Percentiles rank a stretch among this genome's conserved stretches.
Conservation (phyloP, 2,329 filamentous ascomycete species). For the Stachybotrys echinatus region DNA sequence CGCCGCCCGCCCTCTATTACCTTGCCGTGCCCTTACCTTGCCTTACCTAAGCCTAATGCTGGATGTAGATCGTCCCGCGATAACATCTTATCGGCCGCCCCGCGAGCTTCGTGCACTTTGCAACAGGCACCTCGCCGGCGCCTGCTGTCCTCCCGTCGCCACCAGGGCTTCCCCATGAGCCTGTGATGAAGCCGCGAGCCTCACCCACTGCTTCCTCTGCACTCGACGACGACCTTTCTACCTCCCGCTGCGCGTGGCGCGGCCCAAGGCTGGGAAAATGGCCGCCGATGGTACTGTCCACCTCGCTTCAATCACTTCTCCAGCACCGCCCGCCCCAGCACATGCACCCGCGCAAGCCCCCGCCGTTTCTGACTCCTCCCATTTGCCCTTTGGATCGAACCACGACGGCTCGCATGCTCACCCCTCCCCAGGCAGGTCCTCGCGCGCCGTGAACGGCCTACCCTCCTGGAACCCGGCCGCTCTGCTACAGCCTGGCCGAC, state of each 20-base stretch:
- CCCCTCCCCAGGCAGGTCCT: conserved; percentile 17
- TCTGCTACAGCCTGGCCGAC: conserved; percentile 32
- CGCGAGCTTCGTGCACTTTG: background rate
- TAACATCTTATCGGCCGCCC: background rate
- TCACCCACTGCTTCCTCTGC: background rate
- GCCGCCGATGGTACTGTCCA: background rate
- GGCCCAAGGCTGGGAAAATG: background rate
- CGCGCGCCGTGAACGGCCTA: conserved; percentile 18
- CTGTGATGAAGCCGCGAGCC: background rate
- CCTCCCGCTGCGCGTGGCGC: background rate
- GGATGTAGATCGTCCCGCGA: background rate
- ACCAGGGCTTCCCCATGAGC: background rate
- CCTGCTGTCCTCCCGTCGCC: no score
- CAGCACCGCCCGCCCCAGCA: background rate
- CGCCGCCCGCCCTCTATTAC: no score
- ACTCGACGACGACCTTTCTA: background rate
- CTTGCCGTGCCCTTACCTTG: no score
- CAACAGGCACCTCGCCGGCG: background rate
- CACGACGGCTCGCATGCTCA: background rate
- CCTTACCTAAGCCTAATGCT: background rate
- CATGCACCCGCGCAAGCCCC: no score
- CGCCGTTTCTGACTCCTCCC: no score
- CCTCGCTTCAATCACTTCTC: background rate
- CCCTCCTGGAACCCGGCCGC: conserved; percentile 36
- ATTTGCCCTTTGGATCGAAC: no score